Evolutionary conservation across 1,284 basidiomycete genomes (phyloP), one percentile per base, ranked within the genome.

Genomic region (Boletus austroedulis): DNA sequence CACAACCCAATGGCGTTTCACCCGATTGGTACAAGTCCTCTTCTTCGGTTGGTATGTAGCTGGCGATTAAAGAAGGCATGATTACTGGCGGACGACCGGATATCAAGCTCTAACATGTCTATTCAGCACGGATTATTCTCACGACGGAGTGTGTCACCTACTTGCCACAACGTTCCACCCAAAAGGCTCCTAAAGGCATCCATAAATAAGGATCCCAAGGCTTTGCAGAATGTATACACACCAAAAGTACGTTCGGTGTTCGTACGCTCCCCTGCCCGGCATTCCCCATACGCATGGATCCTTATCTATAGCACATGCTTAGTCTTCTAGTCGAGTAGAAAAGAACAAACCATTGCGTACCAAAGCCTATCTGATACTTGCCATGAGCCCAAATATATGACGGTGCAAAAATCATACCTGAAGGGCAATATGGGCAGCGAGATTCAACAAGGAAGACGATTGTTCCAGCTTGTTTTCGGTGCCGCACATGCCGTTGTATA

Each of bases 81-180:
- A 82, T 72, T 11, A 69, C 71, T 12, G 80, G 80, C 10, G 81
- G 81, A 32, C 80, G 71, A n/a, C 81, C 81, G 12, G 78, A 78
- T n/a, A 80, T 72, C 24, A 82, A 50, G 61, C 79, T 79, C 80
- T 63, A 45, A 40, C 2, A 19, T 12, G 21, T 12, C 10, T 12
- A 2, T 41, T 41, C 40, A 12, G 21, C 19, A 14, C 21, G 21
- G 40, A 23, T 41, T 23, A 11, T 21, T 23, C 11, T 19, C 38
- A 41, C 8, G 40, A 41, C 40, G 23, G n/a, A 12, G 14, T 23
- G 14, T 5, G 12, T 21, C 21, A 41, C 40, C 21, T 41, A 41
- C 40, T 5, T 41, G 40, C 40, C 40, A 41, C 21, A 41, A 41
- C n/a, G n/a, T 41, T 41, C 40, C 40, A 11, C 40, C 23, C 40